A percentile compares a stretch with the other conserved stretches of the same genome.
Conservation (phyloP, 768 basidiomycete species). For the Panaeolus cyanescens region DNA sequence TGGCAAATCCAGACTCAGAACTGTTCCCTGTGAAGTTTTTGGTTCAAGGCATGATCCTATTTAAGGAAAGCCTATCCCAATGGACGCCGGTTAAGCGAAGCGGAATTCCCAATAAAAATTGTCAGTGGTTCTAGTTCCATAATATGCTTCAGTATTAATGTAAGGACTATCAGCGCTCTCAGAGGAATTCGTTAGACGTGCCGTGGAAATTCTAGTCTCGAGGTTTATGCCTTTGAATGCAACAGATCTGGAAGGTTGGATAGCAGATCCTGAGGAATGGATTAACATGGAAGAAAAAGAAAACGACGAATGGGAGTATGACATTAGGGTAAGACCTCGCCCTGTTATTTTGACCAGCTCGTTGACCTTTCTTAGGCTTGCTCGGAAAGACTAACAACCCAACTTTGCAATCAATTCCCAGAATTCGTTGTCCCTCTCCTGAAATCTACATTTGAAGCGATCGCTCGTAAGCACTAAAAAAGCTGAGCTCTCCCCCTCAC, state of each 20-base stretch:
- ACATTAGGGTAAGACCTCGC: slow-evolving; percentile 70
- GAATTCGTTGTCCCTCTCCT: slow-evolving; percentile 72
- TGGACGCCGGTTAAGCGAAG: slow-evolving; percentile 71
- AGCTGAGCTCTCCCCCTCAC: not conserved
- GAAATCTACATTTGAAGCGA: slow-evolving; percentile 54
- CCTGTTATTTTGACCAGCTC: not conserved
- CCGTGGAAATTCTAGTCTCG: slow-evolving; percentile 75
- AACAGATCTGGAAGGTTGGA: slow-evolving; percentile 81
- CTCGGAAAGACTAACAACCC: slow-evolving; percentile 89
- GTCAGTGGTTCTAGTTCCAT: slow-evolving; percentile 38
- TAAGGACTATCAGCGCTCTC: slow-evolving; percentile 63
- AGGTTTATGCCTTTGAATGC: slow-evolving; percentile 85
- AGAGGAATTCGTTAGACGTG: slow-evolving; percentile 70
- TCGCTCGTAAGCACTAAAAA: slow-evolving; percentile 48
- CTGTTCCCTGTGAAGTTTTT: slow-evolving; percentile 79
- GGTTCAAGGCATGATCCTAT: slow-evolving; percentile 84
- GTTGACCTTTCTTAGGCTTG: slow-evolving; percentile 64
- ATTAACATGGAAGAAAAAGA: slow-evolving; percentile 87
- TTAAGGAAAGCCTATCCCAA: slow-evolving; percentile 79
- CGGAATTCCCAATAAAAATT: slow-evolving; percentile 59
- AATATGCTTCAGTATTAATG: too few relatives aligned
- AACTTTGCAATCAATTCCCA: slow-evolving; percentile 69
- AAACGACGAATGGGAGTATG: slow-evolving; percentile 91
- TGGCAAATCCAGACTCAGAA: slow-evolving; percentile 50
- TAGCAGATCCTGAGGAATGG: slow-evolving; percentile 94